phyloP scores from a whole-genome alignment of 176 grass and related monocot species.

The Alopecurus myosuroides region DNA sequence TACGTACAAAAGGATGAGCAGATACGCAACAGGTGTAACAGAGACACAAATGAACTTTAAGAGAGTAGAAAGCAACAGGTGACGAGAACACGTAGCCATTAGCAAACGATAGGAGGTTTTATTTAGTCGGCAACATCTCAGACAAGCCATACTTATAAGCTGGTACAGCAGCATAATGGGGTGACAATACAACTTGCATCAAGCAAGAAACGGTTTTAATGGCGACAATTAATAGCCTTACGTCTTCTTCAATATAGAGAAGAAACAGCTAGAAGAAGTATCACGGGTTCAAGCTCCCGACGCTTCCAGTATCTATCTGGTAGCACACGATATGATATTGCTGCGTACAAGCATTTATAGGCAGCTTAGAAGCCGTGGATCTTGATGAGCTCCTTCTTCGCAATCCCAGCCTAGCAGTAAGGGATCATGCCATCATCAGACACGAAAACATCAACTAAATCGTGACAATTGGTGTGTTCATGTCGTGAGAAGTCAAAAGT shows the following conservation, averaged over 20 bases:
- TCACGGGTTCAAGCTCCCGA: constrained; percentile 18
- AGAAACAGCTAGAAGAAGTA: background rate
- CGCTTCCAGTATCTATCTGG: background rate
- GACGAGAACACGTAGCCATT: background rate
- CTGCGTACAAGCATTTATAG: background rate
- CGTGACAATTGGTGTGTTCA: background rate
- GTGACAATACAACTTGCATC: constrained; percentile 44
- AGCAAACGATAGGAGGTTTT: constrained; percentile 13
- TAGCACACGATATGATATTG: background rate
- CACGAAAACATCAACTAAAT: background rate
- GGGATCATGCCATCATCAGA: background rate
- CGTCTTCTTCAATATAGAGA: constrained; percentile 24
- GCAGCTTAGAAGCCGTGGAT: constrained; percentile 63
- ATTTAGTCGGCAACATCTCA: constrained; percentile 28
- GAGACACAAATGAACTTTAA: too few relatives aligned
- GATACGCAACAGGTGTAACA: background rate
- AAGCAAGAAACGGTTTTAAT: constrained; percentile 27
- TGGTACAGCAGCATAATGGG: constrained; percentile 6
- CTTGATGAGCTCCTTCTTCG: constrained; percentile 74
- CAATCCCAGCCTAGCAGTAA: constrained; percentile 53
- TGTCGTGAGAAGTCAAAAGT: background rate
- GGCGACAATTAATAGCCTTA: constrained; percentile 6
- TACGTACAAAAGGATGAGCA: background rate
- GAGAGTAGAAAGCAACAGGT: too few relatives aligned
- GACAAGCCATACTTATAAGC: constrained; percentile 27